phyloP scores from a whole-genome alignment of 2,329 filamentous ascomycete species.

The Cladophialophora immunda region DNA sequence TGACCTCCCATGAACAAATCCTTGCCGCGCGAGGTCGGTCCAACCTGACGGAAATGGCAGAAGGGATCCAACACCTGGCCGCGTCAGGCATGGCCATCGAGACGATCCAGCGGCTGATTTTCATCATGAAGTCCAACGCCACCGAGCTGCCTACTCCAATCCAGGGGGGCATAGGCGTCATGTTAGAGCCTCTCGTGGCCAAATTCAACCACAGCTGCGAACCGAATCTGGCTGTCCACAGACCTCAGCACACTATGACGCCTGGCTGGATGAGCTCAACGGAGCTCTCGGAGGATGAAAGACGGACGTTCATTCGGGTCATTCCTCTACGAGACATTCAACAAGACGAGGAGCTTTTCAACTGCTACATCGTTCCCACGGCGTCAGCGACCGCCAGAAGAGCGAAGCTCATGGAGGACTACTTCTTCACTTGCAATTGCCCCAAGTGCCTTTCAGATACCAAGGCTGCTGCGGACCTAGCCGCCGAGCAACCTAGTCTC shows the following conservation, averaged over 20 bases:
- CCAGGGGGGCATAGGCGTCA: conserved; percentile 68
- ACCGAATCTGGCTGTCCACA: conserved; percentile 62
- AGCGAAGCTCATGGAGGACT: conserved; percentile 61
- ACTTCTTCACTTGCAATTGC: conserved; percentile 68
- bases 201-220: conserved; percentile 70
- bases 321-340: conserved; percentile 57
- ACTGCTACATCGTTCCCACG: conserved; percentile 68
- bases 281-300: conserved; percentile 20
- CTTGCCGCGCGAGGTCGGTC: conserved; percentile 55
- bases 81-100: conserved; percentile 54
- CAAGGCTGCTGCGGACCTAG: conserved; percentile 19
- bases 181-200: conserved; percentile 63
- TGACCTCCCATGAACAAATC: conserved; percentile 57
- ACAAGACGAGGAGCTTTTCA: conserved; percentile 65
- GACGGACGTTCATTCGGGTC: conserved; percentile 19
- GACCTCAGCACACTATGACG: conserved; percentile 33
- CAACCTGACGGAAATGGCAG: conserved; percentile 61
- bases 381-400: conserved; percentile 59
- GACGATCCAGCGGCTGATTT: conserved; percentile 53
- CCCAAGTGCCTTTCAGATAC: conserved; percentile 21
- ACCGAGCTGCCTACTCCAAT: conserved; percentile 64
- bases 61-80: conserved; percentile 63
- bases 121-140: conserved; percentile 59
- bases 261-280: conserved; percentile 41
- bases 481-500: conserved; percentile 9